Base-by-base conservation (phyloP, 768 basidiomycete genomes). In the Lactifluus pinguis region DNA sequence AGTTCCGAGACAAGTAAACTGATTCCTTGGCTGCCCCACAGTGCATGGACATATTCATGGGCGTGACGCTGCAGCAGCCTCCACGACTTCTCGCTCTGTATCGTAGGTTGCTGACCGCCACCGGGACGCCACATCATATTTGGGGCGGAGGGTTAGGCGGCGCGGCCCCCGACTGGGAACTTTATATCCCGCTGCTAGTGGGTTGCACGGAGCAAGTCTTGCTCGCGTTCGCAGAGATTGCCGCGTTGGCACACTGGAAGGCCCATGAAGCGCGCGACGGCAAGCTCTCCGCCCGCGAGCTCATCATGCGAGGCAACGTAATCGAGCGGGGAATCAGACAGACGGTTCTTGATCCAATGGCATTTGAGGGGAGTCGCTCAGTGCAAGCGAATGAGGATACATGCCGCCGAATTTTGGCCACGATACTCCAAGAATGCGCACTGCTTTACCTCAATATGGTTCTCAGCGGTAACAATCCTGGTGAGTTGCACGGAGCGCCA, bases 171-270 rank as follows among this genome's bases (percentile, higher is more conserved):
- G 73, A 77, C 51, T 73, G 74, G 54, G 76, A 80, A 55, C 72
- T 83, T 65, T 79, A 79, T 52, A 84, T 91, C 80, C 86, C 88
- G 64, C 71, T 74, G 49, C 72, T 91, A 61, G 85, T 82, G 25
- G 89, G 89, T 32, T 91, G 89, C 74, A 84, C 89, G 2, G 87
- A 92, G 67, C 86, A 86, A 66, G 85, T 83, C 9, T 72, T 92
- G 69, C 79, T 91, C 61, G 86, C 83, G 41, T 80, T 92, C 61
- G 88, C 84, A 25, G 88, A 92, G 68, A 78, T 82, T 21, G 83
- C 85, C n/a, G 77, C 79, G 7, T 79, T 92, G 34, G 82, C 86
- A 5, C 79, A 83, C 65, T 92, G 90, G 89, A 91, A 90, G 71
- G 71, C 75, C 25, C 76, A 77, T 52, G 83, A 90, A 69, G 74